These are phyloP conservation scores for Coniferiporia sulphurascens DNA, from an alignment of 1,284 basidiomycete genomes.

Conservation along the genomic window DNA sequence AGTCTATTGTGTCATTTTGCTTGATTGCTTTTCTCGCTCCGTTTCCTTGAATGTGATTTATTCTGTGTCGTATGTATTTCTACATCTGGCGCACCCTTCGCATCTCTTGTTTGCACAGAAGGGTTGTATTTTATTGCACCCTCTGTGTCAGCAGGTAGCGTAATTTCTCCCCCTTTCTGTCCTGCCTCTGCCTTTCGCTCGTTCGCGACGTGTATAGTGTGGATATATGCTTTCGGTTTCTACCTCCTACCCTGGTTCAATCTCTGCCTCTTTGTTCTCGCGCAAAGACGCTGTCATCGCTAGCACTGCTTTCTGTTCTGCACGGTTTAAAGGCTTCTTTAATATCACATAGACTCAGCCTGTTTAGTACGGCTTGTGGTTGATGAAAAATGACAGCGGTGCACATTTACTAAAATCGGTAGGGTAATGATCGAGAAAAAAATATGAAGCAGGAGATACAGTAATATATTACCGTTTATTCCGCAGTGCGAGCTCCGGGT, in stretches of 20 bases:
- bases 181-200: background rate
- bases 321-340: background rate
- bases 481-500: conserved; percentile 42
- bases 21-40: background rate
- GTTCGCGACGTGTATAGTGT: background rate
- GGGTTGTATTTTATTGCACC: background rate
- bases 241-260: background rate
- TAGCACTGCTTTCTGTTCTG: background rate
- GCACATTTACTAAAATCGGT: background rate
- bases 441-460: background rate
- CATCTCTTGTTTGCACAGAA: background rate
- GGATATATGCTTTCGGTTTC: background rate
- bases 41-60: background rate
- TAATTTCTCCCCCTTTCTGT: background rate
- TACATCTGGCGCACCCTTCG: background rate
- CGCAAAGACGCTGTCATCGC: background rate
- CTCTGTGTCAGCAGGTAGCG: background rate
- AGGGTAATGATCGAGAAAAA: background rate
- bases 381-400: background rate
- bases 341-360: background rate
- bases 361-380: background rate
- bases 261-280: background rate
- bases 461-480: background rate
- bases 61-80: background rate
- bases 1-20: background rate